phyloP scores from a whole-genome alignment of 768 basidiomycete species.

The Leccinellum rugosiceps region DNA sequence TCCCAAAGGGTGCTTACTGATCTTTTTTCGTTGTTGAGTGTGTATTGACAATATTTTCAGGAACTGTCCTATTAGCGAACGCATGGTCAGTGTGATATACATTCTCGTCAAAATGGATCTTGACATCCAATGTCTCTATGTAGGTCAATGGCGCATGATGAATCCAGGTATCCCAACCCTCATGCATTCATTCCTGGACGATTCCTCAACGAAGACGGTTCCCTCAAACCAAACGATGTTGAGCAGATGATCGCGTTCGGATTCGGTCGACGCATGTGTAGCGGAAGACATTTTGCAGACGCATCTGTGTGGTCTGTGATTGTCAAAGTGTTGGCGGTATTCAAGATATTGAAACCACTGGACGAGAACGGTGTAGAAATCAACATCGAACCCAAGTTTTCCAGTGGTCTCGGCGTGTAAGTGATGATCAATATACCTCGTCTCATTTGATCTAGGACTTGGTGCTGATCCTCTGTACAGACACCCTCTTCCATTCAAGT shows the following conservation, averaged over 20 bases:
- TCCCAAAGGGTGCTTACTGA: not conserved
- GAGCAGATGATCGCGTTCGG: not conserved
- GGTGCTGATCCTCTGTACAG: not conserved
- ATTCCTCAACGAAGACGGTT: not conserved
- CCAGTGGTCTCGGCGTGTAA: not conserved
- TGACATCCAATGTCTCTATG: not conserved
- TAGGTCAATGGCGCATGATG: not conserved
- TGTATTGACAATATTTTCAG: not conserved
- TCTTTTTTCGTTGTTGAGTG: not conserved
- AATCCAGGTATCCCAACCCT: not conserved
- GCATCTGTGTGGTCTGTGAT: not conserved
- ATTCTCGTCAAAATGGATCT: not conserved
- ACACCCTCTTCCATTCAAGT: not conserved
- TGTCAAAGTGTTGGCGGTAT: not conserved
- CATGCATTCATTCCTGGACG: not conserved
- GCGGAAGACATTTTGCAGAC: not conserved
- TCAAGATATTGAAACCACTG: not conserved
- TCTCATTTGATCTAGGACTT: not conserved
- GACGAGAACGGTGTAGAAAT: not conserved
- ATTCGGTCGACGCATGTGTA: not conserved
- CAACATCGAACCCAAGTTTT: not conserved
- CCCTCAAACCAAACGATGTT: not conserved
- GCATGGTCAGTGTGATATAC: not conserved
- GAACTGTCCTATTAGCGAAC: not conserved
- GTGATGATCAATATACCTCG: not conserved